A percentile compares a stretch with the other conserved stretches of the same genome.
phyloP scores from a whole-genome alignment of 23 red algal species.

The Gracilaria gracilis region DNA sequence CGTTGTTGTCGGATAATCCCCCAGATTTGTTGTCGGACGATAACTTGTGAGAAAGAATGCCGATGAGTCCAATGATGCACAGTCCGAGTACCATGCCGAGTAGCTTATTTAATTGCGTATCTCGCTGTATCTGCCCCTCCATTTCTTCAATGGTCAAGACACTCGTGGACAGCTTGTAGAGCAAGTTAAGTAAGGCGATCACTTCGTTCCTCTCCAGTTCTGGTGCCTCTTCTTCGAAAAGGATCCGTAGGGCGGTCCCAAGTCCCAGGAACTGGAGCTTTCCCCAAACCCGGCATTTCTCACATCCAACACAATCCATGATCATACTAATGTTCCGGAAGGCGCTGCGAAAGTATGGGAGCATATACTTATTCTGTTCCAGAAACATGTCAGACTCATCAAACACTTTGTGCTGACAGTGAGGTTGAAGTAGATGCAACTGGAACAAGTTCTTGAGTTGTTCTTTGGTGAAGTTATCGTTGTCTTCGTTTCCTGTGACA shows the following conservation, averaged over 20 bases:
- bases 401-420: constrained; percentile 83
- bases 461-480: constrained; percentile 68
- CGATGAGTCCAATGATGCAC: constrained; percentile 20
- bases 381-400: constrained; percentile 95
- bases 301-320: constrained; percentile 99
- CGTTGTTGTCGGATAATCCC: not conserved
- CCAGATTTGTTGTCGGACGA: not conserved
- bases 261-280: constrained; percentile 98
- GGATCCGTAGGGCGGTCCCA: constrained; percentile 90
- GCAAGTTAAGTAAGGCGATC: constrained; percentile 86
- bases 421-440: constrained; percentile 66
- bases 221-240: constrained; percentile 68
- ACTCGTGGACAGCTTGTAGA: constrained; percentile 82
- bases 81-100: constrained; percentile 28
- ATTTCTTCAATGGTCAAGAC: constrained; percentile 61
- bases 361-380: constrained; percentile 46
- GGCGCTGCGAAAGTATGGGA: constrained; percentile 79
- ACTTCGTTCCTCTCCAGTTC: constrained; percentile 92
- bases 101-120: constrained; percentile 14
- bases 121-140: constrained; percentile 36
- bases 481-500: constrained; percentile 82
- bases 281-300: constrained; percentile 98
- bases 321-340: constrained; percentile 97
- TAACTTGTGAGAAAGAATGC: constrained; percentile 8
- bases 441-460: constrained; percentile 68